Base-by-base conservation (phyloP, 202 grass and related monocot genomes). In the Hordeum pubiflorum region DNA sequence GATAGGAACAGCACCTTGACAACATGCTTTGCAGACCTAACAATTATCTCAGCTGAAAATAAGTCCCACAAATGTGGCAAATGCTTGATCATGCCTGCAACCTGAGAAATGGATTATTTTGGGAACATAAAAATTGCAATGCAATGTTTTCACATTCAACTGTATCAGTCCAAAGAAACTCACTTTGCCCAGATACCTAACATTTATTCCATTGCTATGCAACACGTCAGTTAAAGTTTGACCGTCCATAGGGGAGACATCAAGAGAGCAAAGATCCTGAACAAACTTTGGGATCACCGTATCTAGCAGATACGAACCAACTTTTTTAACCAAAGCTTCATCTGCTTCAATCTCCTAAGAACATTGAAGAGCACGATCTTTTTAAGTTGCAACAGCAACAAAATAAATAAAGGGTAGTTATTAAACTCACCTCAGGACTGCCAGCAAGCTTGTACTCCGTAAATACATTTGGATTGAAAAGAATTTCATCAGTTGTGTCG, bases 401-500 rank as follows among this genome's bases (percentile, higher is more conserved):
- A 12, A 87, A 65, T 34, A 55, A 85, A 72, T 15, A 79, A 40
- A 71, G 29, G 71, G 48, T 67, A 76, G 48, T 58, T 72, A 10
- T 61, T 31, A 84, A 29, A 82, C 63, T 72, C 69, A 92, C 97
- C 92, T 99, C 93, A 74, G 87, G 89, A 88, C 78, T 84, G 37
- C 92, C 92, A 77, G 89, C 87, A 75, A 96, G 87, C 86, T 93
- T 99, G 83, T 93, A 99, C 70, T 99, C 97, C 17, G 93, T 99
- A 75, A 99, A 99, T 5, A 99, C 93, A 69, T 99, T 99, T n/a
- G 93, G 92, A 67, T 99, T 99, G 71, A 99, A 88, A 84, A 96
- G 71, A 79, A 93, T 91, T 43, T 96, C 93, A 18, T 85, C 39
- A 82, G 20, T 39, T 70, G 82, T 56, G 14, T 75, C 48, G 1